Evolutionary conservation across 768 basidiomycete genomes (phyloP).

Genomic region (Russula dissimulans): DNA sequence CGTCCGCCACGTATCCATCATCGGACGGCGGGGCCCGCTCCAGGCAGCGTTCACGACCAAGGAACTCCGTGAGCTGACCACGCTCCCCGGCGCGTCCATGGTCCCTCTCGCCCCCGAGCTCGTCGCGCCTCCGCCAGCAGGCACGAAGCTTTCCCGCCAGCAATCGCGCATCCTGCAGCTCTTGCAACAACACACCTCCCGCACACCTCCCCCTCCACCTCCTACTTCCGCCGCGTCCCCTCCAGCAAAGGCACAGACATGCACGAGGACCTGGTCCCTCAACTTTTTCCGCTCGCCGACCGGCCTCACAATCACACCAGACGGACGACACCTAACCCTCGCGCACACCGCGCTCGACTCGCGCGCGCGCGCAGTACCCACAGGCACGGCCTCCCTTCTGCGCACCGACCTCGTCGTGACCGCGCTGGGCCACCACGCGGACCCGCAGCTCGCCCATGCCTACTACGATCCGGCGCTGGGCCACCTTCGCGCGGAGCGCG

Average conservation of each 20-base stretch:
- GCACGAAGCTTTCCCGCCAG: conserved; percentile 41
- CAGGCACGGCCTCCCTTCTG: conserved; percentile 43
- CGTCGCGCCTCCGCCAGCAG: conserved; percentile 32
- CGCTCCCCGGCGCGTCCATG: conserved; percentile 56
- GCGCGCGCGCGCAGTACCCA: conserved; percentile 43
- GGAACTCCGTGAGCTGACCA: conserved; percentile 79
- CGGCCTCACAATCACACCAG: conserved; percentile 32
- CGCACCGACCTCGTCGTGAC: conserved; percentile 75
- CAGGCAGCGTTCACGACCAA: conserved; percentile 90
- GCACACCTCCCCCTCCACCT: too few relatives aligned
- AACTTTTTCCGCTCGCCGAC: conserved; percentile 74
- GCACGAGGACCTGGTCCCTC: conserved; percentile 62
- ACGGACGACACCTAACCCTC: conserved; percentile 36
- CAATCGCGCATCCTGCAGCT: conserved; percentile 60
- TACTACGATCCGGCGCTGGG: conserved; percentile 52
- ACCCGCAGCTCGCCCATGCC: conserved; percentile 36
- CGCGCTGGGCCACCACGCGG: conserved; percentile 77
- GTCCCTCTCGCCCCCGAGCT: conserved; percentile 44
- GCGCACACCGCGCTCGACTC: conserved; percentile 54
- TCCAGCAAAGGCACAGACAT: conserved; percentile 15
- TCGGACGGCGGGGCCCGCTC: conserved; percentile 79
- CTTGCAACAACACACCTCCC: conserved; percentile 48
- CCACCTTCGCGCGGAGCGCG: conserved; percentile 46
- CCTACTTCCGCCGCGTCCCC: too few relatives aligned
- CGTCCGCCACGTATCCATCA: conserved; percentile 70